Evolutionary conservation across 805 yeast species (phyloP).

Genomic region (Cyberlindnera petersonii): DNA sequence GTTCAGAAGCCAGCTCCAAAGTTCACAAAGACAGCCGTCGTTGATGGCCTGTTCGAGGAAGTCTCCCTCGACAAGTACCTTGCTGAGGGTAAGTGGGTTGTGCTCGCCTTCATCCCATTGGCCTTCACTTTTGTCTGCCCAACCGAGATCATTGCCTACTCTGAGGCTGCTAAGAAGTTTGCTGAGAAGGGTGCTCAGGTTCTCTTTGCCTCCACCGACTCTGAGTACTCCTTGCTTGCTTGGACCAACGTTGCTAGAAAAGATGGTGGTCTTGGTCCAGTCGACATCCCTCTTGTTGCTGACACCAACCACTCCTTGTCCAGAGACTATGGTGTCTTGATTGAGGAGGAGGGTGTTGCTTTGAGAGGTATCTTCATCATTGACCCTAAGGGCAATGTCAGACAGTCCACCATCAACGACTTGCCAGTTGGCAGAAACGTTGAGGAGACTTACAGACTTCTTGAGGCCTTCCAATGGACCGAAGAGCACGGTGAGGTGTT

Average conservation of each 20-base stretch:
- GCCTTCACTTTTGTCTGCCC: conserved; percentile 99
- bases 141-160: conserved; percentile 98
- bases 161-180: conserved; percentile 90
- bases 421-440: conserved; percentile 99
- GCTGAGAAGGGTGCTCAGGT: conserved; percentile 82
- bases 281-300: conserved; percentile 90
- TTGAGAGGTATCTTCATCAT: conserved; percentile 97
- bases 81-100: conserved; percentile 90
- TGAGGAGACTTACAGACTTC: conserved; percentile 94
- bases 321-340: conserved; percentile 94
- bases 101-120: conserved; percentile 95
- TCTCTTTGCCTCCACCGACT: conserved; percentile 96
- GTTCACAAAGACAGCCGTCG: conserved; percentile 95
- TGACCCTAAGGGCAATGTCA: conserved; percentile 90
- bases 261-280: conserved; percentile 97
- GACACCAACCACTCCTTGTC: conserved; percentile 96
- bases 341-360: conserved; percentile 95
- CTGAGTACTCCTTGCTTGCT: conserved; percentile 94
- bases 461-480: conserved; percentile 99
- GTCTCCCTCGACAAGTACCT: conserved; percentile 85
- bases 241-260: conserved; percentile 97
- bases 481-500: conserved; percentile 99
- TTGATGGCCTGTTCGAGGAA: conserved; percentile 95
- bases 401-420: conserved; percentile 98
- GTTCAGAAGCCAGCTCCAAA: conserved; percentile 96